Evolutionary conservation across 306 rosid genomes (phyloP), one percentile per base, ranked within the genome.

Genomic region (Quercus parvula): DNA sequence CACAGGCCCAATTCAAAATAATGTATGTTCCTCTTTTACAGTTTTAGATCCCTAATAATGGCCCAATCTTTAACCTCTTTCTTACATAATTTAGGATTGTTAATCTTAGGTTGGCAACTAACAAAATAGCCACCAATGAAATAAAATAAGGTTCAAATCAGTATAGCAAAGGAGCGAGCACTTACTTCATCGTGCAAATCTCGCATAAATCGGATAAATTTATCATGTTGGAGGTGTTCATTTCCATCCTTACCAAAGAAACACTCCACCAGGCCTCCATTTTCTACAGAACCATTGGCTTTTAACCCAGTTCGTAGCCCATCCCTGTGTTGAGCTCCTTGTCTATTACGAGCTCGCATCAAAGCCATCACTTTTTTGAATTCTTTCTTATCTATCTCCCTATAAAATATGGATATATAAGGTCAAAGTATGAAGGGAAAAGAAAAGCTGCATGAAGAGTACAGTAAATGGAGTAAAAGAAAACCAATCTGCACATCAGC

Each of bases 351-450:
- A 76, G 94, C 82, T 77, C 97, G 97, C 98, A 94, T 92, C 84
- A 91, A 87, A 81, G 88, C 88, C 97, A 94, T 92, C 74, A 92
- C 97, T 90, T 92, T 88, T 88, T 94, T 92, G 90, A 94, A 94
- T 86, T 94, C 98, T 77, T 90, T 90, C 86, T 86, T 90, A 64
- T 77, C 92, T 79, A 94, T 92, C 87, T 86, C 88, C 74, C 98
- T 94, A 55, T 13, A 63, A 22, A 76, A 63, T 27, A 78, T 35
- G 27, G 3, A 74, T 44, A 61, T 3, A 56, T 2, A 49, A 31
- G 51, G 57, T 52, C 81, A 73, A 35, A 25, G 59, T 4, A 17
- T 20, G 62, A 67, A 52, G 51, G 15, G 30, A 52, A 73, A 64
- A 55, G 5, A 58, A 70, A 54, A 67, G 56, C 33, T 28, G 64